Base-by-base conservation (phyloP, 1,284 basidiomycete genomes). In the Sporisorium exsertum region DNA sequence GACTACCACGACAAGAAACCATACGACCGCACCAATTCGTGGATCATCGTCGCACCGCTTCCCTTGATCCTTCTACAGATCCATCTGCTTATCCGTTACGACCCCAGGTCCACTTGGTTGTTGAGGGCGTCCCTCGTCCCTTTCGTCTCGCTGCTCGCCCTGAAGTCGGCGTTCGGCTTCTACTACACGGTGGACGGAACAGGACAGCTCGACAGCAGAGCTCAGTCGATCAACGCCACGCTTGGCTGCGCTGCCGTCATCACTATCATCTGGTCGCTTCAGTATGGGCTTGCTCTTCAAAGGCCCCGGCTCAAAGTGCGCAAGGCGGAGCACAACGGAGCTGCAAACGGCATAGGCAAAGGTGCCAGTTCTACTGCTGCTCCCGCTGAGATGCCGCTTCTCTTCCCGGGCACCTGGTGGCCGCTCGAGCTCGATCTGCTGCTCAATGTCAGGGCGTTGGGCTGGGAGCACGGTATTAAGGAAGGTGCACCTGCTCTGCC, bases 401-500 rank as follows among this genome's bases (percentile, higher is more conserved):
- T 45, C 61, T 71, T 74, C n/a, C 78, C 78, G 0, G 65, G 72
- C 5, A 77, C 74, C 5, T 29, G 29, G 10, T 32, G 50, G 16
- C 72, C 68, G 2, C 45, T 77, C 22, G 75, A 68, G 53, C 45
- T 77, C 7, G 78, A 79, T 47, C 50, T 74, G 9, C 52, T 76
- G 20, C 13, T 58, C 24, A 72, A 72, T 32, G 9, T 72, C n/a
- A 58, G 78, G n/a, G 75, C 60, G 2, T 16, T 75, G 1, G 78
- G 78, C 18, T 79, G 78, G 78, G 53, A 69, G 43, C 53, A 71
- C 24, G 78, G 78, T 26, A 45, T 73, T 18, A 64, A 59, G n/a
- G 43, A 58, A 15, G 56, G 49, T 9, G 42, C 57, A 0, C 66
- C 65, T n/a, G 67, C 68, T 16, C 37, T 62, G 0, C 72, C 72